Evolutionary conservation across 441 rosid genomes (phyloP).

Genomic region (Euphorbia celastroides): DNA sequence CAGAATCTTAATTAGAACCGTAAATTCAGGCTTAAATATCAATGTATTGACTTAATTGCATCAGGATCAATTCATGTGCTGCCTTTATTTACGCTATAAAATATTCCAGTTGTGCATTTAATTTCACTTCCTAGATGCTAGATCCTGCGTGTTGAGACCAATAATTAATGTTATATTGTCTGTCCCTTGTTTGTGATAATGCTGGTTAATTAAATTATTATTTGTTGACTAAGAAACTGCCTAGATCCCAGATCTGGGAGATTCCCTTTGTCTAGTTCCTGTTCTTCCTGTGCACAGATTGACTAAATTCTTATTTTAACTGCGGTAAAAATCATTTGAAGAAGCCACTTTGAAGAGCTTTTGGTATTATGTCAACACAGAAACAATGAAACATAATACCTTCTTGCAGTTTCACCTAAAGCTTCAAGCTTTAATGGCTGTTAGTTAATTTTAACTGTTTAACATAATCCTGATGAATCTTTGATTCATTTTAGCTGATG

Average conservation of each 20-base stretch:
- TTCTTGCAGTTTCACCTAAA: not conserved
- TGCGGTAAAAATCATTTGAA: not conserved
- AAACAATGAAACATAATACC: not conserved
- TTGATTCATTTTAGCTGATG: no score
- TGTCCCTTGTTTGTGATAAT: not conserved
- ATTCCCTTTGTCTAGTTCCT: not conserved
- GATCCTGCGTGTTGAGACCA: slow-evolving; percentile 16
- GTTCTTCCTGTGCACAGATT: not conserved
- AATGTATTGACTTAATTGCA: slow-evolving; percentile 5
- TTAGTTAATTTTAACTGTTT: no score
- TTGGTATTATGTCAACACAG: not conserved
- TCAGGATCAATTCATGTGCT: not conserved
- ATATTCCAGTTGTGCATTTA: slow-evolving; percentile 17
- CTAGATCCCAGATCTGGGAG: not conserved
- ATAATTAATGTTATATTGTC: not conserved
- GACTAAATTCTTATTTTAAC: not conserved
- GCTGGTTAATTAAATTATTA: not conserved
- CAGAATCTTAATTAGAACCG: slow-evolving; percentile 8
- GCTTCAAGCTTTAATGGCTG: not conserved
- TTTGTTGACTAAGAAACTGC: not conserved
- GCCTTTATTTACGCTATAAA: not conserved
- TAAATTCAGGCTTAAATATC: slow-evolving; percentile 7
- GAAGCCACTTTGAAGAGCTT: not conserved
- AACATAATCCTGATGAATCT: no score
- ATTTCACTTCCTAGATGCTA: slow-evolving; percentile 20